Conservation (phyloP, 768 basidiomycete species). For the Roridomyces roridus region DNA sequence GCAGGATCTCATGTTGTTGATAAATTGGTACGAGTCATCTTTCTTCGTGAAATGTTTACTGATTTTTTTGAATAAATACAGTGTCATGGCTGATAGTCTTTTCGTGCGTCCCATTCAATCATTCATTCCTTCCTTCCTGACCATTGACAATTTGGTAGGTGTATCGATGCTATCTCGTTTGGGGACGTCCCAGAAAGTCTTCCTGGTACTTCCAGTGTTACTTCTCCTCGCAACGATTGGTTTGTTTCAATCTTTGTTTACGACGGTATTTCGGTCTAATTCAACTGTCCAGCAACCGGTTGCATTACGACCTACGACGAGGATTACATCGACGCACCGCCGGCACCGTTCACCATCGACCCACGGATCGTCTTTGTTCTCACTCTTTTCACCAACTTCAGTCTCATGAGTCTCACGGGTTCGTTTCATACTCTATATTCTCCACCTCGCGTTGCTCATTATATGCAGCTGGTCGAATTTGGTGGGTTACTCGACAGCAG, state of each 20-base stretch:
- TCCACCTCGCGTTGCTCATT: no score
- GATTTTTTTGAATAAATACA: neutral
- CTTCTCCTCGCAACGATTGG: conserved; percentile 12
- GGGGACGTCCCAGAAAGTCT: conserved; percentile 6
- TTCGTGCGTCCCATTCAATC: no score
- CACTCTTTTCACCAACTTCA: conserved; percentile 12
- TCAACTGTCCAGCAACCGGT: conserved; percentile 2
- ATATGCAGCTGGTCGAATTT: conserved; percentile 12
- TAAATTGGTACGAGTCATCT: conserved; percentile 12
- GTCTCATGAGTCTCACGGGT: conserved; percentile 13
- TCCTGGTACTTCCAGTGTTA: conserved; percentile 1
- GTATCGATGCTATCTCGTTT: conserved; percentile 16
- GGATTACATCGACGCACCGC: neutral
- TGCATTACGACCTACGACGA: conserved; percentile 21
- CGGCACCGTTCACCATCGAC: conserved; percentile 6
- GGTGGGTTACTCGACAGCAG: conserved; percentile 13
- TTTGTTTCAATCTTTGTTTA: neutral
- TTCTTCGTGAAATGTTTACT: neutral
- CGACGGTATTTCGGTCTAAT: no score
- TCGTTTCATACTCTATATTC: neutral
- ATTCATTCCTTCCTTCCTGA: no score
- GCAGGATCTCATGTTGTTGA: conserved; percentile 7
- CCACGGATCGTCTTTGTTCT: conserved; percentile 14
- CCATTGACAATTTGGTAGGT: neutral
- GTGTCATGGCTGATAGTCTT: conserved; percentile 13